A percentile compares a stretch with the other conserved stretches of the same genome.
phyloP scores from a whole-genome alignment of 495 filamentous ascomycete species.

The Antarctomyces pellizariae region DNA sequence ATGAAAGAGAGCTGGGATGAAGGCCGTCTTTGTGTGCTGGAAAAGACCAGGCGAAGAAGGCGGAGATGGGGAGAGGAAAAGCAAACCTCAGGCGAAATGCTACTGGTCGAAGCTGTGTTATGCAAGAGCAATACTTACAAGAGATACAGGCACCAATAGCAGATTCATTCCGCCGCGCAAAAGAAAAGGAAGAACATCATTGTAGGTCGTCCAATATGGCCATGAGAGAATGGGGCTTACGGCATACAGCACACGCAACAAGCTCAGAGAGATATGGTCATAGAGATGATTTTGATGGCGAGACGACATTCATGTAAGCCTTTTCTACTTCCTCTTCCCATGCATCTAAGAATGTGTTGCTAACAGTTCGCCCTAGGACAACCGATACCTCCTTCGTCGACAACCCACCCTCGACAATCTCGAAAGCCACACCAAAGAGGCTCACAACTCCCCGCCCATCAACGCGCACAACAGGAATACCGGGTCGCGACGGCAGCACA shows the following conservation, averaged over 20 bases:
- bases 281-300: constrained; percentile 26
- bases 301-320: constrained; percentile 82
- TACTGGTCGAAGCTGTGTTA: background rate
- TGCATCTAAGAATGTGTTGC: background rate
- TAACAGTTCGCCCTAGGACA: constrained; percentile 32
- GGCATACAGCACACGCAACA: constrained; percentile 7
- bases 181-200: constrained; percentile 8
- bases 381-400: constrained; percentile 90
- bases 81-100: too few species aligned
- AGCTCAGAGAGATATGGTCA: constrained; percentile 10
- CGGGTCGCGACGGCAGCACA: constrained; percentile 5
- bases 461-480: constrained; percentile 6
- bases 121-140: constrained; percentile 5
- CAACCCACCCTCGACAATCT: constrained; percentile 52
- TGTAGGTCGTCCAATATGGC: constrained; percentile 4
- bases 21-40: too few species aligned
- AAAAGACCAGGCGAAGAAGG: too few species aligned
- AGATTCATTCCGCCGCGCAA: constrained; percentile 11
- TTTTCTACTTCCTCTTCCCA: constrained; percentile 3
- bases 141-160: constrained; percentile 9
- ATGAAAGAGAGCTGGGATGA: too few species aligned
- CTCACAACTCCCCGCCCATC: constrained; percentile 29
- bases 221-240: constrained; percentile 3
- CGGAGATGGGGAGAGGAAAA: too few species aligned
- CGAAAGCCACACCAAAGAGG: constrained; percentile 42